phyloP scores from a whole-genome alignment of 768 basidiomycete species.

The Collybiopsis luxurians region DNA sequence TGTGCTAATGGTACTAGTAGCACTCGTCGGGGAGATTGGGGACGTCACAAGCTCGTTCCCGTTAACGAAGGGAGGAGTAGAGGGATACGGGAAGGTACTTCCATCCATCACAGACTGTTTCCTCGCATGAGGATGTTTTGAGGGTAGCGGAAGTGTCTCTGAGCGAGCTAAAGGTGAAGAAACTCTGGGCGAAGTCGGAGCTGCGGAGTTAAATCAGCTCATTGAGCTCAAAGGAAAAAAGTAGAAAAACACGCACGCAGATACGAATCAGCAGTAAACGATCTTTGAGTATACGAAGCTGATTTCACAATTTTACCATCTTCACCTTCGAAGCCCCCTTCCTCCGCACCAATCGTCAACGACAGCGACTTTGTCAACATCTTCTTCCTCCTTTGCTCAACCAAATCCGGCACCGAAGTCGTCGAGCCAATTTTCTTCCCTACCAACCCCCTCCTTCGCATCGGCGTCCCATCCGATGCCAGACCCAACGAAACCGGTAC shows the following conservation, averaged over 20 bases:
- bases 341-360: conserved; percentile 53
- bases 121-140: conserved; percentile 74
- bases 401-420: conserved; percentile 40
- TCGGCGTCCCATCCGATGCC: conserved; percentile 26
- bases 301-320: conserved; percentile 24
- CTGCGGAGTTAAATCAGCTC: conserved; percentile 12
- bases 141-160: conserved; percentile 47
- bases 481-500: neutral
- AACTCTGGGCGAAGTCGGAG: conserved; percentile 31
- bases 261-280: conserved; percentile 5
- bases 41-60: neutral
- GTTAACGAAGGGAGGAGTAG: conserved; percentile 17
- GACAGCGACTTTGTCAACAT: conserved; percentile 64
- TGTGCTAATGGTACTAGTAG: conserved; percentile 11
- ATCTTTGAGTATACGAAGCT: conserved; percentile 17
- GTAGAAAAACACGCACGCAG: neutral
- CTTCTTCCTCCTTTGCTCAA: conserved; percentile 53
- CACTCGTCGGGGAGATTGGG: conserved; percentile 11
- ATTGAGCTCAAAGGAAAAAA: neutral
- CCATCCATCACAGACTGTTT: conserved; percentile 69
- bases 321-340: conserved; percentile 21
- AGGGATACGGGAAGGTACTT: neutral
- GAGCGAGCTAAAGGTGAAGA: conserved; percentile 50
- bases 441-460: conserved; percentile 49
- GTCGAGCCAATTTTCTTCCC: conserved; percentile 37